Evolutionary conservation across 1,284 basidiomycete species (phyloP).

Genomic region (Agroathelia rolfsii): DNA sequence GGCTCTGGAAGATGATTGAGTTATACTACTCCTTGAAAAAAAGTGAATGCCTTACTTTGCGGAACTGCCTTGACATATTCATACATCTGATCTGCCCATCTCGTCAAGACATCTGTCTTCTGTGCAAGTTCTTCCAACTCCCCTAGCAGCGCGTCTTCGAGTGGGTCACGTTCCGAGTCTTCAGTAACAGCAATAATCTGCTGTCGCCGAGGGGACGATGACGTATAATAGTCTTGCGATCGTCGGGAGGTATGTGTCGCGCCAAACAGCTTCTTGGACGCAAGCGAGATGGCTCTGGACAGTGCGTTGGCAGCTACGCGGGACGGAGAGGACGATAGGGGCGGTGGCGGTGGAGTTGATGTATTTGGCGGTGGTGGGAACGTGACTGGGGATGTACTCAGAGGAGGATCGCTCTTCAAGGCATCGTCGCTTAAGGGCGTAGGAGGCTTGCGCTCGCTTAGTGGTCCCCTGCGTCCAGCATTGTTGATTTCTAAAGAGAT

Average conservation of each 20-base stretch:
- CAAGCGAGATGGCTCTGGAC: slow-evolving; percentile 79
- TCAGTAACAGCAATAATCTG: slow-evolving; percentile 30
- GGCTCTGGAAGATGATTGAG: slow-evolving; percentile 38
- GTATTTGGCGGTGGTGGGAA: slow-evolving; percentile 54
- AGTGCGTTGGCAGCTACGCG: slow-evolving; percentile 62
- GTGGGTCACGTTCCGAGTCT: slow-evolving; percentile 46
- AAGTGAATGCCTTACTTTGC: slow-evolving; percentile 48
- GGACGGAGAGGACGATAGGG: slow-evolving; percentile 55
- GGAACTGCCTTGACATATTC: slow-evolving; percentile 70
- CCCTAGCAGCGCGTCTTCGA: slow-evolving; percentile 73
- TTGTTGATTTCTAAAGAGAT: slow-evolving; percentile 48
- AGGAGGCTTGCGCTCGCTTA: slow-evolving; percentile 42
- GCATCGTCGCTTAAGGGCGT: slow-evolving; percentile 36
- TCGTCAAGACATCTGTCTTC: slow-evolving; percentile 88
- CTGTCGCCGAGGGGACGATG: slow-evolving; percentile 42
- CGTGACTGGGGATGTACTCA: slow-evolving; percentile 28
- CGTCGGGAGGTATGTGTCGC: slow-evolving; percentile 31
- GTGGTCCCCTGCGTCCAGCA: slow-evolving; percentile 43
- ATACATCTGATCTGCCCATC: slow-evolving; percentile 91
- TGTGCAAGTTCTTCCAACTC: slow-evolving; percentile 83
- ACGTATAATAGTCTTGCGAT: slow-evolving; percentile 26
- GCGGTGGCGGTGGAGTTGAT: slow-evolving; percentile 26
- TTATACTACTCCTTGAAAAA: slow-evolving; percentile 7
- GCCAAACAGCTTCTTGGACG: slow-evolving; percentile 87
- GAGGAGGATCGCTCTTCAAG: slow-evolving; percentile 14